Conservation (phyloP, 2,329 filamentous ascomycete genomes). For the Talaromyces sp. region DNA sequence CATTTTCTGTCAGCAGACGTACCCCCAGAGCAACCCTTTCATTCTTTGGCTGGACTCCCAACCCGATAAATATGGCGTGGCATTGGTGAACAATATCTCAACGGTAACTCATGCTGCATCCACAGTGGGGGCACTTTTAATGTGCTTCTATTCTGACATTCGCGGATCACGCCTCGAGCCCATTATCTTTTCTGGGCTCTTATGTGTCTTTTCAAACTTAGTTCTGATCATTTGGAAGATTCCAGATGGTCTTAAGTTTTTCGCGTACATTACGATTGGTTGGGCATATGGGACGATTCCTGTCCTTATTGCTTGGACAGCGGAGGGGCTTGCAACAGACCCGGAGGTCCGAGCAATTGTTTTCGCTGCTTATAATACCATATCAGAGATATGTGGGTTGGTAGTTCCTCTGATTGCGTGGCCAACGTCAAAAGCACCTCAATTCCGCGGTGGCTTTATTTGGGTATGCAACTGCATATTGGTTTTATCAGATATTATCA, state of each 20-base stretch:
- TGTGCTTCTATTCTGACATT: slow-evolving; percentile 5
- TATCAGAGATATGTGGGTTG: not conserved
- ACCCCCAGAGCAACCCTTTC: not conserved
- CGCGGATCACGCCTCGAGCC: not conserved
- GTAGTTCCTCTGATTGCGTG: not conserved
- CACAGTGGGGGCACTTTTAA: not conserved
- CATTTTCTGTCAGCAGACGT: slow-evolving; percentile 1
- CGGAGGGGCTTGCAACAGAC: not conserved
- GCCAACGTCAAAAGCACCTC: slow-evolving; percentile 1
- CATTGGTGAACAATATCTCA: slow-evolving; percentile 1
- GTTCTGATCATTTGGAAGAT: slow-evolving; percentile 4
- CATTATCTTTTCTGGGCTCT: not conserved
- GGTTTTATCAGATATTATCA: no score
- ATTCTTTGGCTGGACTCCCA: slow-evolving; percentile 5
- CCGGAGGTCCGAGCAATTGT: not conserved
- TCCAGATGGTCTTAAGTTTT: slow-evolving; percentile 3
- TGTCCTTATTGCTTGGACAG: slow-evolving; percentile 2
- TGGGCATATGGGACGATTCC: slow-evolving; percentile 1
- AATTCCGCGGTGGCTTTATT: slow-evolving; percentile 1
- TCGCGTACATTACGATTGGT: slow-evolving; percentile 1
- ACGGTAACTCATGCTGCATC: not conserved
- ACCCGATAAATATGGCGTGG: not conserved
- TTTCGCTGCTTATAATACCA: not conserved
- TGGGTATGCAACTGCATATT: not conserved
- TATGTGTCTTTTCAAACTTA: not conserved